Evolutionary conservation across 495 filamentous ascomycete species (phyloP).

Genomic region (Platismatia glauca): DNA sequence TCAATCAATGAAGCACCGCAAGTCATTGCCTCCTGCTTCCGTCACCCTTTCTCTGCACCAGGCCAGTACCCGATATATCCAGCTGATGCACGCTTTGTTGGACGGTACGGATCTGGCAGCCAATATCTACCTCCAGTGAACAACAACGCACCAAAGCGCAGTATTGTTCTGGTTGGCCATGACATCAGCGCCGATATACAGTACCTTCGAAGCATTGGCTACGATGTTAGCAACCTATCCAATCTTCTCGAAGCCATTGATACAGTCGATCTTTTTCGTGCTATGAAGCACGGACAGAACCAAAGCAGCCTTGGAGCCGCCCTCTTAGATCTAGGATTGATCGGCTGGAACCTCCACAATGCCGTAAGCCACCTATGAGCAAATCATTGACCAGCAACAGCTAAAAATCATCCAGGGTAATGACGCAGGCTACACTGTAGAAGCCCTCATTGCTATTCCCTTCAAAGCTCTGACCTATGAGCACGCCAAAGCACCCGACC

Average conservation of each 20-base stretch:
- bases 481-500: slow-evolving; percentile 3
- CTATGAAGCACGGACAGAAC: slow-evolving; percentile 41
- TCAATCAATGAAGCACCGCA: slow-evolving; percentile 31
- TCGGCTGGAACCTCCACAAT: slow-evolving; percentile 66
- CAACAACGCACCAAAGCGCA: slow-evolving; percentile 33
- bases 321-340: slow-evolving; percentile 55
- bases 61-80: slow-evolving; percentile 17
- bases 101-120: slow-evolving; percentile 9
- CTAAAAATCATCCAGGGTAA: slow-evolving; percentile 47
- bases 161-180: slow-evolving; percentile 73
- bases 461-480: slow-evolving; percentile 28
- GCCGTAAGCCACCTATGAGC: slow-evolving; percentile 34
- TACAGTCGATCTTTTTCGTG: slow-evolving; percentile 58
- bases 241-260: slow-evolving; percentile 59
- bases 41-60: slow-evolving; percentile 37
- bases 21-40: slow-evolving; percentile 42
- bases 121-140: slow-evolving; percentile 11
- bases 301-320: slow-evolving; percentile 47
- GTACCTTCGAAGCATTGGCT: slow-evolving; percentile 53
- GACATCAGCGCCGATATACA: slow-evolving; percentile 54
- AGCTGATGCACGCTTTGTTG: background rate
- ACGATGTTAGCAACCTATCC: slow-evolving; percentile 41
- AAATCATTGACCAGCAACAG: background rate
- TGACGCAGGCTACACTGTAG: slow-evolving; percentile 78
- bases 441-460: slow-evolving; percentile 61